phyloP scores from a whole-genome alignment of 2,329 filamentous ascomycete species.

The Penicillium sp. region DNA sequence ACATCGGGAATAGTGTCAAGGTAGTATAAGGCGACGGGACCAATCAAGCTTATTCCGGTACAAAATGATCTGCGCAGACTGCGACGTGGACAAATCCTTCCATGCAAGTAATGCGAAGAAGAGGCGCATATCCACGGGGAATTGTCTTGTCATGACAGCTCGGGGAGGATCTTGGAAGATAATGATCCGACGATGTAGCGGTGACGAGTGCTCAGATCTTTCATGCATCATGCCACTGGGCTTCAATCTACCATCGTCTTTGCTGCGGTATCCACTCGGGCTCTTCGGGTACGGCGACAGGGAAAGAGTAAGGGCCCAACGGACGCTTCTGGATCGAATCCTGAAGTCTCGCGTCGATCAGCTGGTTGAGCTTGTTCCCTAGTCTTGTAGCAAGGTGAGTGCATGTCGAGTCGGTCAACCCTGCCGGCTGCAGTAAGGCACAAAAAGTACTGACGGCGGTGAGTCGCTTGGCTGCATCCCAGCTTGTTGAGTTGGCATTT shows the following conservation, averaged over 20 bases:
- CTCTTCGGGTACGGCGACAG: conserved; percentile 23
- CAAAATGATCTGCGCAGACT: conserved; percentile 6
- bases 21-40: not conserved
- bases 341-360: conserved; percentile 8
- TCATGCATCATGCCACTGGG: conserved; percentile 19
- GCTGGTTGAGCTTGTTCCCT: conserved; percentile 12
- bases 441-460: conserved; percentile 14
- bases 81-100: conserved; percentile 17
- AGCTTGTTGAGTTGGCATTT: not conserved
- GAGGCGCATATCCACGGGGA: conserved; percentile 4
- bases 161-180: conserved; percentile 8
- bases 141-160: conserved; percentile 7
- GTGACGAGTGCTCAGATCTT: conserved; percentile 16
- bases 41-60: conserved; percentile 2
- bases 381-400: conserved; percentile 15
- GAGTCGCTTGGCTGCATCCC: conserved; percentile 23
- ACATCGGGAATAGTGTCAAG: not conserved
- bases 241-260: conserved; percentile 26
- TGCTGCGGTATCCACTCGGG: conserved; percentile 32
- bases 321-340: conserved; percentile 13
- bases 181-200: conserved; percentile 17
- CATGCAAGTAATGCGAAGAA: conserved; percentile 27
- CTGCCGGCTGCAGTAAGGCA: conserved; percentile 9
- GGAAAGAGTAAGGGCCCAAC: conserved; percentile 11
- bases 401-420: not conserved